Evolutionary conservation across 2,329 filamentous ascomycete genomes (phyloP).

Genomic region (Stagonosporopsis cucurbitacearum): DNA sequence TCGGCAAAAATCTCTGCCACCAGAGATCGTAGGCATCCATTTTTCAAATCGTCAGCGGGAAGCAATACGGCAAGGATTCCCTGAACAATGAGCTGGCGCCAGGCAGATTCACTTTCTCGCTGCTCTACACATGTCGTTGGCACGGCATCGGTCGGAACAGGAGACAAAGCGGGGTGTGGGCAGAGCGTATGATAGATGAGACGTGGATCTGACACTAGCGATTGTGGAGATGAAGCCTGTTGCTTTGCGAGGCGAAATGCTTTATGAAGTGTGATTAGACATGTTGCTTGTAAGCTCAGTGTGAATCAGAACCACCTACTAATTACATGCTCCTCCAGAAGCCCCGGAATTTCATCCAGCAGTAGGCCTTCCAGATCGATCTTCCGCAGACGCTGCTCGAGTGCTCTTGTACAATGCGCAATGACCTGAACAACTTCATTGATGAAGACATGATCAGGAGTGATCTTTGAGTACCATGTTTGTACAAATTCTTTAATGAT

Average conservation of each 20-base stretch:
- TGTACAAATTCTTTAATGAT: constrained; percentile 90
- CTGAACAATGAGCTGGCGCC: constrained; percentile 87
- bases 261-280: constrained; percentile 50
- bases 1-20: constrained; percentile 89
- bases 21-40: constrained; percentile 80
- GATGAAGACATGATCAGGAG: constrained; percentile 85
- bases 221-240: constrained; percentile 62
- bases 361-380: constrained; percentile 83
- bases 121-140: constrained; percentile 65
- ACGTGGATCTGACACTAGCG: constrained; percentile 67
- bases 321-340: constrained; percentile 79
- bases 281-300: constrained; percentile 21
- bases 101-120: constrained; percentile 77
- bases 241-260: constrained; percentile 73
- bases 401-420: constrained; percentile 84
- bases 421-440: constrained; percentile 88
- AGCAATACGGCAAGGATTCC: constrained; percentile 82
- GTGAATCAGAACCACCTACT: constrained; percentile 61
- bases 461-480: constrained; percentile 92
- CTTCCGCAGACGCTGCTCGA: constrained; percentile 84
- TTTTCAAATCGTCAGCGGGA: constrained; percentile 90
- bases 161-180: constrained; percentile 80
- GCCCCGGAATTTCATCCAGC: constrained; percentile 84
- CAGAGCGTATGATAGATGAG: constrained; percentile 83
- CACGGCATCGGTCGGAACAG: constrained; percentile 68